Conservation (phyloP, 352 stramenopile species). For the Phytophthora citricola region DNA sequence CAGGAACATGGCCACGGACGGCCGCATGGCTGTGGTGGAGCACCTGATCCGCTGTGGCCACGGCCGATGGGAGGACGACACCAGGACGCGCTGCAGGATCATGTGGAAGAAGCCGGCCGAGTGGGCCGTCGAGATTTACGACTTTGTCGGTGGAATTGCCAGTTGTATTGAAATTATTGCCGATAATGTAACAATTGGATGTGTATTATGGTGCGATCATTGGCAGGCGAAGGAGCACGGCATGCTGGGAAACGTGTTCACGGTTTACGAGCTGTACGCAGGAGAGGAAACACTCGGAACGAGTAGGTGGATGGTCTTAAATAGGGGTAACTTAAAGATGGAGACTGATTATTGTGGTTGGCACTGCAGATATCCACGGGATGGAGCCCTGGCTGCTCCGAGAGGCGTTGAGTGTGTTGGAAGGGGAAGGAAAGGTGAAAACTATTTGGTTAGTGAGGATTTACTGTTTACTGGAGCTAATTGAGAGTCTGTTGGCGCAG, state of each 20-base stretch:
- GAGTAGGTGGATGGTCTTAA: constrained; percentile 43
- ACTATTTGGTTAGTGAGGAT: neutral
- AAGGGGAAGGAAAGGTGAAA: constrained; percentile 73
- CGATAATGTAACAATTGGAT: neutral
- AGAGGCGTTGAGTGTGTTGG: constrained; percentile 76
- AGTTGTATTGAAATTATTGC: constrained; percentile 27
- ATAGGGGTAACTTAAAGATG: neutral
- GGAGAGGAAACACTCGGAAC: constrained; percentile 83
- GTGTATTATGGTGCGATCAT: constrained; percentile 18
- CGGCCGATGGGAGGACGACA: constrained; percentile 83
- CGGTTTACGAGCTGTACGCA: constrained; percentile 86
- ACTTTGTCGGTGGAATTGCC: constrained; percentile 62
- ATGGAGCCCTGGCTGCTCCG: constrained; percentile 88
- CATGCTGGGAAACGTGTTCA: constrained; percentile 88
- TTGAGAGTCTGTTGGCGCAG: constrained; percentile 27
- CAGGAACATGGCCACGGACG: constrained; percentile 78
- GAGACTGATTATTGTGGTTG: constrained; percentile 7
- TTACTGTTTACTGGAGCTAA: constrained; percentile 1
- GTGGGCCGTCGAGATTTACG: constrained; percentile 87
- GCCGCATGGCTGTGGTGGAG: constrained; percentile 71
- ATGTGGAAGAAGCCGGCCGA: constrained; percentile 88
- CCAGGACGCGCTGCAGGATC: constrained; percentile 77
- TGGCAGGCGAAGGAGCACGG: constrained; percentile 67
- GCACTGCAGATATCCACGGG: constrained; percentile 64
- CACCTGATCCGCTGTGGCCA: constrained; percentile 82